These are phyloP conservation scores for Didymosphaeria variabile DNA, from an alignment of 2,329 filamentous ascomycete genomes.

Conservation along the genomic window DNA sequence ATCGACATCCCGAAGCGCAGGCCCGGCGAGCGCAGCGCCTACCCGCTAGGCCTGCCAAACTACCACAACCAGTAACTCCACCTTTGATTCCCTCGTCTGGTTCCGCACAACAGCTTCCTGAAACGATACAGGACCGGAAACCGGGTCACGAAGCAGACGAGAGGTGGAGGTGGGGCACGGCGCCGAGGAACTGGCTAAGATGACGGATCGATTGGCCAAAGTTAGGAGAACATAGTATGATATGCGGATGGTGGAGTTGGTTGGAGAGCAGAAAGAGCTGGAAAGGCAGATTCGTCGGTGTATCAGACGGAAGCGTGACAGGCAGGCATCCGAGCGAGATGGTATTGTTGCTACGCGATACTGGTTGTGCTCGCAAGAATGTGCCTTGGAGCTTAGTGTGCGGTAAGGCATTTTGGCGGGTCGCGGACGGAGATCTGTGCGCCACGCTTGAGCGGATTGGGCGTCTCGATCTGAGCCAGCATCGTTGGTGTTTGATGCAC, in stretches of 20 bases:
- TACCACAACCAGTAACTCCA: conserved; percentile 22
- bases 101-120: conserved; percentile 6
- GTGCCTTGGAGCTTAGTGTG: conserved; percentile 1
- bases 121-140: conserved; percentile 14
- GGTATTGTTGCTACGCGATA: background rate
- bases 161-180: conserved; percentile 14
- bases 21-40: conserved; percentile 43
- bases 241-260: background rate
- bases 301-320: background rate
- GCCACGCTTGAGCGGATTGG: background rate
- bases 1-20: conserved; percentile 54
- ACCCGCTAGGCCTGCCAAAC: conserved; percentile 34
- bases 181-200: conserved; percentile 8
- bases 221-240: background rate
- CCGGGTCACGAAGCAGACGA: conserved; percentile 18
- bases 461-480: conserved; percentile 5
- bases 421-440: background rate
- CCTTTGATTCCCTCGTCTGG: conserved; percentile 11
- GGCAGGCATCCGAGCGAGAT: background rate
- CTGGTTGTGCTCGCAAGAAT: background rate
- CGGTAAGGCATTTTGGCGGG: conserved; percentile 23
- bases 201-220: background rate
- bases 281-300: conserved; percentile 12
- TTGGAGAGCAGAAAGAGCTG: background rate
- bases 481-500: background rate